Conservation (phyloP, 2,329 filamentous ascomycete genomes). For the Arthroderma sp. region DNA sequence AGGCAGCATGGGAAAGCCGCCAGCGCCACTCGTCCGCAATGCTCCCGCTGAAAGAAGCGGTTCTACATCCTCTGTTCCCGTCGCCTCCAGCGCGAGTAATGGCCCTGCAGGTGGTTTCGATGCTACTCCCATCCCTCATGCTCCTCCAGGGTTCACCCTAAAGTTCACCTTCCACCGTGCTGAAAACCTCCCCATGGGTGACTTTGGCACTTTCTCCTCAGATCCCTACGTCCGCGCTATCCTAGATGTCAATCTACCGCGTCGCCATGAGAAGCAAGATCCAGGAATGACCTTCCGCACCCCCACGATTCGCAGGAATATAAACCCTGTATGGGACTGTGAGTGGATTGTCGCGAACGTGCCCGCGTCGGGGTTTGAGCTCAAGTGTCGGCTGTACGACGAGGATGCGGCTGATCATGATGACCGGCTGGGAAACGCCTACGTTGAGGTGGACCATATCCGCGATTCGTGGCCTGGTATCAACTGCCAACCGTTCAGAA, state of each 20-base stretch:
- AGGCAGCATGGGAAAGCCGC: too few relatives aligned
- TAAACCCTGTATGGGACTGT: conserved; percentile 67
- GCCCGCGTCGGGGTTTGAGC: conserved; percentile 61
- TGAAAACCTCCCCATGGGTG: conserved; percentile 66
- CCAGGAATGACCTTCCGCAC: conserved; percentile 56
- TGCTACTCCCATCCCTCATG: conserved; percentile 59
- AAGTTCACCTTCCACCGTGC: conserved; percentile 75
- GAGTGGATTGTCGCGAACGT: conserved; percentile 84
- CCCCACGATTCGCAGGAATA: conserved; percentile 56
- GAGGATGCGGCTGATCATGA: conserved; percentile 79
- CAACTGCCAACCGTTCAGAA: conserved; percentile 49
- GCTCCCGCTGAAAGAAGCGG: too few relatives aligned
- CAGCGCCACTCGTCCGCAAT: too few relatives aligned
- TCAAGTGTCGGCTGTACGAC: conserved; percentile 81
- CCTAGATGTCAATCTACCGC: conserved; percentile 56
- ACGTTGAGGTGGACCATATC: conserved; percentile 50
- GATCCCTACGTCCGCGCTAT: conserved; percentile 74
- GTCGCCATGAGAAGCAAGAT: conserved; percentile 76
- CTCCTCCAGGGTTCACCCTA: conserved; percentile 67
- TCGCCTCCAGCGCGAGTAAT: conserved; percentile 3
- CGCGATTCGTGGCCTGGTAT: conserved; percentile 56
- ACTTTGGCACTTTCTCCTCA: conserved; percentile 62
- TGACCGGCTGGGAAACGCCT: conserved; percentile 77
- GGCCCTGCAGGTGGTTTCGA: conserved; percentile 67
- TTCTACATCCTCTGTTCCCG: not conserved